Base-by-base conservation (phyloP, 352 stramenopile genomes). In the Plasmopara viticola region DNA sequence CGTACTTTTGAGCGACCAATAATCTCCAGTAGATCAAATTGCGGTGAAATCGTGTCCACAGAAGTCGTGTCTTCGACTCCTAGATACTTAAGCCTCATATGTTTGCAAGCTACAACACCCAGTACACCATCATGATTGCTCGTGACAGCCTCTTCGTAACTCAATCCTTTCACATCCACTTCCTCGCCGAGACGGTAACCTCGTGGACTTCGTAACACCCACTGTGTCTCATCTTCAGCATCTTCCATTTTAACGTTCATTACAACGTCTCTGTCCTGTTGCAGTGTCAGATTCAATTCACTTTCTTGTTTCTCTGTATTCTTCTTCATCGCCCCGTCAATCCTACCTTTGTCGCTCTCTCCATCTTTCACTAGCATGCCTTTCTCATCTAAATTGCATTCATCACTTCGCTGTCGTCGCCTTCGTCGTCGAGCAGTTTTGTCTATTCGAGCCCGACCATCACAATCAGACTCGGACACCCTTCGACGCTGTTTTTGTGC, bases 1-100 rank as follows among this genome's bases (percentile, higher is more conserved):
- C 67, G 66, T 14, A 73, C 75, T 37, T 74, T 62, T 0, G 76
- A 62, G 5, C 74, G 77, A 10, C 78, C 83, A 33, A 94, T 81
- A 42, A 91, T 70, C 51, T 94, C 83, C 9, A 94, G 65, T 35
- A 94, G 18, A 44, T 91, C 83, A 44, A 88, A 89, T 51, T 87
- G 73, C 2, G 70, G 74, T 13, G 75, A 86, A 9, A 78, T 71
- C 9, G 69, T 78, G 33, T 90, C 81, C 8, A 89, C 71, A 0
- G 41, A 52, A 18, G 46, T 82, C 1, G 69, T 51, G 39, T 88
- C 75, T 6, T 78, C 45, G 2, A 90, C 70, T 1, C 80, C 83
- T 8, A 94, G 50, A 53, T 79, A 85, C 35, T 87, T 77, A 10
- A 94, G 61, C 18, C 83, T 64, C 28, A 89, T 53, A 30, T 82